These are phyloP conservation scores for Eucalyptus tenuipes DNA, from an alignment of 345 rosid genomes.

Conservation along the genomic window DNA sequence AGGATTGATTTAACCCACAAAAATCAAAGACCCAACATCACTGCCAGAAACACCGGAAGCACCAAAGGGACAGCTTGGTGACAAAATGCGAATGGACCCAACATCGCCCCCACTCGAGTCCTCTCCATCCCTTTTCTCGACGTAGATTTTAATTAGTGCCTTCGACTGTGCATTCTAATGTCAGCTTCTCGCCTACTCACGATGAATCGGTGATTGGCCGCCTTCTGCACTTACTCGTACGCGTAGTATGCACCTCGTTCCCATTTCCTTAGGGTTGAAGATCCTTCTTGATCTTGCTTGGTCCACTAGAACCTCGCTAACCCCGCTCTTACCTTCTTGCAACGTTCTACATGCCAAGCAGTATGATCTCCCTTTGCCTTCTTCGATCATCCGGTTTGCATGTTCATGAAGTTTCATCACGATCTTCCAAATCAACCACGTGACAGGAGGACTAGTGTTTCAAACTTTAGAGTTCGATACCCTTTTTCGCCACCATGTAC, in stretches of 20 bases:
- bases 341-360: neutral
- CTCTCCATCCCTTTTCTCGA: neutral
- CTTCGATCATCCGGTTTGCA: neutral
- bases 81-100: neutral
- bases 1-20: neutral
- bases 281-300: neutral
- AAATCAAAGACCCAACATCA: neutral
- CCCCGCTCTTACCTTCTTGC: neutral
- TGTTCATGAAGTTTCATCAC: neutral
- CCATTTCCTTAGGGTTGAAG: neutral
- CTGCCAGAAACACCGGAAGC: constrained; percentile 14
- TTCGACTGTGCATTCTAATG: neutral
- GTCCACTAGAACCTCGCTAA: neutral
- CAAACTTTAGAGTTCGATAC: neutral
- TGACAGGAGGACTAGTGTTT: neutral
- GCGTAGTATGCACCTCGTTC: neutral
- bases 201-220: neutral
- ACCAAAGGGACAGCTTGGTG: neutral
- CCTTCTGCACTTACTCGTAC: neutral
- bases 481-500: neutral
- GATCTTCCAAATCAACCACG: neutral
- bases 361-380: neutral
- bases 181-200: neutral
- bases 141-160: neutral
- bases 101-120: neutral